Evolutionary conservation across 805 yeast genomes (phyloP), one percentile per base, ranked within the genome.

Genomic region (Hanseniaspora singularis): DNA sequence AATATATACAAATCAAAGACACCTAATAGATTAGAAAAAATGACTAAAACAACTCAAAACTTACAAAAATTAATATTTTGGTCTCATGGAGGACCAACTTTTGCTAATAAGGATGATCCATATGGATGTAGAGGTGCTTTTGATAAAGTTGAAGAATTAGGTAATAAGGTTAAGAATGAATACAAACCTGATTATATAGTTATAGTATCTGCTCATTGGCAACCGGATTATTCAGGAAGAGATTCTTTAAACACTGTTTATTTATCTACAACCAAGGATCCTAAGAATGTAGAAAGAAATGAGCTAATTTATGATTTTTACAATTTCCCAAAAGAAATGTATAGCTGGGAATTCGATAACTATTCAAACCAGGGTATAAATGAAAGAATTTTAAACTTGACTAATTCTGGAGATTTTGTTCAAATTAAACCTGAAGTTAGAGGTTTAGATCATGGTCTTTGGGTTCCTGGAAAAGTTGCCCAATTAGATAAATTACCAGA

Each of bases 11-110:
- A n/a, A n/a, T n/a, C n/a, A n/a, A n/a, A n/a, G n/a, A n/a, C n/a
- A n/a, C n/a, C n/a, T n/a, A n/a, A n/a, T n/a, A n/a, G n/a, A n/a
- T 6, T 24, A 12, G 3, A 36, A 4, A 18, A 36, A 36, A 7
- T 4, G 11, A 9, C 9, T 3, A 11, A 15, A 22, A 16, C 39
- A 12, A n/a, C 33, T 7, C 33, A 23, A n/a, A 36, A 22, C 20
- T 30, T 40, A n/a, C 50, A 48, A 33, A 89, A 92, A 6, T 72
- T 77, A 1, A 80, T 64, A 57, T 84, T 82, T 60, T 57, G 81
- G 36, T 76, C 85, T n/a, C 94, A 83, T 62, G 94, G 94, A 7
- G 92, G 88, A 0, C 94, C 94, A 7, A 76, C 82, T 1, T 81
- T 83, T 59, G 73, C 81, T 68, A 78, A 79, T 54, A 58, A 66